phyloP scores from a whole-genome alignment of 2,329 filamentous ascomycete genomes.

The Ilyonectria sp. region DNA sequence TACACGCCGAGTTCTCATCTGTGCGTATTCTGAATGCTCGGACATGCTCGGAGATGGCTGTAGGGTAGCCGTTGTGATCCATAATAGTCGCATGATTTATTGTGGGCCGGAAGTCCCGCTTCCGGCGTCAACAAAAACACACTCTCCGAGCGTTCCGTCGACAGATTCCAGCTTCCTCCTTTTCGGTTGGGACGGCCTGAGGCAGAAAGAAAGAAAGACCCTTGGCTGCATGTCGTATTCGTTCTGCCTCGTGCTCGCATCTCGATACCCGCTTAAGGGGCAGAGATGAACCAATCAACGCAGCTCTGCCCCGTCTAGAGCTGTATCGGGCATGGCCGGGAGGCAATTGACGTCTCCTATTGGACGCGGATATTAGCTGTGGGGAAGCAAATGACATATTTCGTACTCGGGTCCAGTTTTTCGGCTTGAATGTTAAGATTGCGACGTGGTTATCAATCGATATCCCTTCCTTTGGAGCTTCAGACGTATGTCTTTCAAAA shows the following conservation, averaged over 20 bases:
- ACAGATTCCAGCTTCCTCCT: neutral
- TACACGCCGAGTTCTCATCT: too few species aligned
- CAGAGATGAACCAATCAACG: neutral
- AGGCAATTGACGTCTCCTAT: neutral
- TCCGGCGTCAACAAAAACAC: neutral
- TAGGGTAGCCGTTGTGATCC: neutral
- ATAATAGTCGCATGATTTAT: neutral
- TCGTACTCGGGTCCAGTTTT: constrained; percentile 1
- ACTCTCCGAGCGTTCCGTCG: neutral
- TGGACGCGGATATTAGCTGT: neutral
- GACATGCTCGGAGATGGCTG: too few species aligned
- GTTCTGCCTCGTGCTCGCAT: neutral
- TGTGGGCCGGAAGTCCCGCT: neutral
- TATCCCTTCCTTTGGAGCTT: neutral
- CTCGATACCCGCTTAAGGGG: neutral
- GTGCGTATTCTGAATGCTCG: too few species aligned
- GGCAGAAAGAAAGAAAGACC: neutral
- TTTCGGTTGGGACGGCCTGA: neutral
- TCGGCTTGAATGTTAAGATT: neutral
- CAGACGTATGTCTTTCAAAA: neutral
- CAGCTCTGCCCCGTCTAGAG: neutral
- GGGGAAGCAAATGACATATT: neutral
- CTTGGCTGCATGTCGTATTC: neutral
- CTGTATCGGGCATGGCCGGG: neutral
- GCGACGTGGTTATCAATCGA: constrained; percentile 1